These are phyloP conservation scores for Alternaria dauci DNA, from an alignment of 2,329 filamentous ascomycete genomes.

Conservation along the genomic window DNA sequence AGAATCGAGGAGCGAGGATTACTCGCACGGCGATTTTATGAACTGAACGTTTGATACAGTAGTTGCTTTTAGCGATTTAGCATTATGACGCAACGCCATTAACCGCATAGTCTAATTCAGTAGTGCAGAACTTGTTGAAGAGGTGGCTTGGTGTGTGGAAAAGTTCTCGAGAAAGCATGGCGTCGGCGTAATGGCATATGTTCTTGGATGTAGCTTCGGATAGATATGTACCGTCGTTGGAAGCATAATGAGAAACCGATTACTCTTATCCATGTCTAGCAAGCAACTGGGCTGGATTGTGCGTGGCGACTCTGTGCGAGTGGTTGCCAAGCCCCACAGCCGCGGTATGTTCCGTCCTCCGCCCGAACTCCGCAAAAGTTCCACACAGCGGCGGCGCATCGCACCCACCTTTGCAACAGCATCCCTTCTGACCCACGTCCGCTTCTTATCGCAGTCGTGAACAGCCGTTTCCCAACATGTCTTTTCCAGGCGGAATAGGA, in stretches of 20 bases:
- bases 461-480: constrained; percentile 29
- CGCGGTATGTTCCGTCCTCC: constrained; percentile 44
- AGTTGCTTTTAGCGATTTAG: constrained; percentile 15
- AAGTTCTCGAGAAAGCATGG: constrained; percentile 22
- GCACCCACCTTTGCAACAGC: constrained; percentile 11
- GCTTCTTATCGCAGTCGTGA: neutral
- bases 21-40: constrained; percentile 49
- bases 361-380: constrained; percentile 48
- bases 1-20: constrained; percentile 42
- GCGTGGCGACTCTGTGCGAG: neutral
- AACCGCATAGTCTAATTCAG: constrained; percentile 41
- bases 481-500: constrained; percentile 41
- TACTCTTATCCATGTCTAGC: neutral
- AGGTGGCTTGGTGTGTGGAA: constrained; percentile 33
- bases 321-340: constrained; percentile 28
- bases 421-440: neutral
- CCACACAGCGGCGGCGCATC: constrained; percentile 20
- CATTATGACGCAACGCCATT: constrained; percentile 44
- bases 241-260: constrained; percentile 22
- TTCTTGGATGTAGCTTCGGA: constrained; percentile 21
- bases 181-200: constrained; percentile 23
- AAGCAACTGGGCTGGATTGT: neutral
- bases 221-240: constrained; percentile 9
- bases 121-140: constrained; percentile 16
- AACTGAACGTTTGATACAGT: constrained; percentile 14